These are phyloP conservation scores for Bryum argenteum DNA, from an alignment of 225 moss, liverwort and hornwort species.

Conservation along the genomic window DNA sequence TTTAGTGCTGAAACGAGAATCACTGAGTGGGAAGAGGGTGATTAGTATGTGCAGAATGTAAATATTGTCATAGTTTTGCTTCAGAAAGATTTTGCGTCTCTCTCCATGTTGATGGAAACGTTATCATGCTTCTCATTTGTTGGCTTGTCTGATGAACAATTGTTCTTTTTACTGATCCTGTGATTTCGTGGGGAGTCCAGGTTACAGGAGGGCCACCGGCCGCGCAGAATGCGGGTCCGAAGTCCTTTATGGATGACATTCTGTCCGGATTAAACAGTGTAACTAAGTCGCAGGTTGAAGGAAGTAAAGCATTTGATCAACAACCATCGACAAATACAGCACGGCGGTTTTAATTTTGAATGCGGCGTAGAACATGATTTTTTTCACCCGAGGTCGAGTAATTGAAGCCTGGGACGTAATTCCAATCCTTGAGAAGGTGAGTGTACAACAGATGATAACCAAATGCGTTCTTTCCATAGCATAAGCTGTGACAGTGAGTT, in stretches of 20 bases:
- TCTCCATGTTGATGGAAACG: no score
- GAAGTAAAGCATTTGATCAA: slow-evolving; percentile 51
- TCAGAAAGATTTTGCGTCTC: not conserved
- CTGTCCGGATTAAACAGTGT: slow-evolving; percentile 72
- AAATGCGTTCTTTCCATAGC: no score
- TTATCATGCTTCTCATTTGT: not conserved
- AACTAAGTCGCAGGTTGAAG: slow-evolving; percentile 70
- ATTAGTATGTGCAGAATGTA: not conserved
- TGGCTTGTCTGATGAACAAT: not conserved
- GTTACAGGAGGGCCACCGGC: slow-evolving; percentile 35
- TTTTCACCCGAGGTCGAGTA: no score
- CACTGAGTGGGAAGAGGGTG: no score
- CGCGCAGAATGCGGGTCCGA: slow-evolving; percentile 13
- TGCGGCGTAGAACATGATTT: no score
- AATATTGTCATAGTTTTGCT: not conserved
- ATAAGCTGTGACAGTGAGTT: no score
- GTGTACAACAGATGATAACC: no score
- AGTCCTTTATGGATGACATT: slow-evolving; percentile 73
- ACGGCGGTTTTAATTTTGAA: slow-evolving; percentile 33
- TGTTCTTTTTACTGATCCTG: not conserved
- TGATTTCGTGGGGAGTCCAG: slow-evolving; percentile 14
- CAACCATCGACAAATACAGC: slow-evolving; percentile 20
- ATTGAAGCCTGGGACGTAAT: no score
- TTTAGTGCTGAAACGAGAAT: no score
- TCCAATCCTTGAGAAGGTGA: no score